These are phyloP conservation scores for Hibiscus tridactylites DNA, from an alignment of 345 rosid species.

Conservation along the genomic window DNA sequence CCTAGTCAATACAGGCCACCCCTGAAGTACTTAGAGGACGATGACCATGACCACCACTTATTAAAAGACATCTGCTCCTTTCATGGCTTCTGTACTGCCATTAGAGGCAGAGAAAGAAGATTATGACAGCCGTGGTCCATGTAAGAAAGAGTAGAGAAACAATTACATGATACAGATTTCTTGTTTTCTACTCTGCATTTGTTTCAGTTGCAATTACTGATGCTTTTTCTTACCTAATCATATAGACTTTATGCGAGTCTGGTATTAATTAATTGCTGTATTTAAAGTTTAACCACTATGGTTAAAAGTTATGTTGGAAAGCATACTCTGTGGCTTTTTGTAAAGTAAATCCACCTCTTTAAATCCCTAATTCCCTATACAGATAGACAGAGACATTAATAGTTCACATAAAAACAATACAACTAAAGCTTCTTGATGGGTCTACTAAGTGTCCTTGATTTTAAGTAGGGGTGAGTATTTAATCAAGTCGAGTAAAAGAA, in stretches of 20 bases:
- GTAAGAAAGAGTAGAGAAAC: not conserved
- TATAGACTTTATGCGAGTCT: conserved; percentile 10
- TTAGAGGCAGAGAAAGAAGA: not conserved
- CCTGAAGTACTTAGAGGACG: not conserved
- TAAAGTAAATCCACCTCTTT: not conserved
- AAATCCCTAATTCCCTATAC: too few species aligned
- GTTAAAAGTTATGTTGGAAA: not conserved
- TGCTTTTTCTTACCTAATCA: conserved; percentile 18
- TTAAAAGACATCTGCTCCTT: conserved; percentile 3
- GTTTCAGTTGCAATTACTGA: not conserved
- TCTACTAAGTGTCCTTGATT: too few species aligned
- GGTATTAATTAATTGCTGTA: not conserved
- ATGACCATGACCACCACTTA: not conserved
- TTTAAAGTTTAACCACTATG: not conserved
- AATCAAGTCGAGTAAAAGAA: too few species aligned
- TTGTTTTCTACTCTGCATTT: not conserved
- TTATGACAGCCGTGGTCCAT: conserved; percentile 13
- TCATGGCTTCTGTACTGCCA: conserved; percentile 15
- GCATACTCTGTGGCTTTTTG: conserved; percentile 4
- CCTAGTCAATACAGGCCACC: conserved; percentile 6
- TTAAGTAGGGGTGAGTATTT: too few species aligned
- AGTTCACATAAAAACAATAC: too few species aligned
- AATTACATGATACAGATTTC: not conserved
- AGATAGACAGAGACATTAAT: too few species aligned
- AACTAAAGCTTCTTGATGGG: too few species aligned